A percentile compares a stretch with the other conserved stretches of the same genome.
These are phyloP conservation scores for Physocladia obscura DNA, from an alignment of 192 early-diverging fungal genomes.

Conservation along the genomic window DNA sequence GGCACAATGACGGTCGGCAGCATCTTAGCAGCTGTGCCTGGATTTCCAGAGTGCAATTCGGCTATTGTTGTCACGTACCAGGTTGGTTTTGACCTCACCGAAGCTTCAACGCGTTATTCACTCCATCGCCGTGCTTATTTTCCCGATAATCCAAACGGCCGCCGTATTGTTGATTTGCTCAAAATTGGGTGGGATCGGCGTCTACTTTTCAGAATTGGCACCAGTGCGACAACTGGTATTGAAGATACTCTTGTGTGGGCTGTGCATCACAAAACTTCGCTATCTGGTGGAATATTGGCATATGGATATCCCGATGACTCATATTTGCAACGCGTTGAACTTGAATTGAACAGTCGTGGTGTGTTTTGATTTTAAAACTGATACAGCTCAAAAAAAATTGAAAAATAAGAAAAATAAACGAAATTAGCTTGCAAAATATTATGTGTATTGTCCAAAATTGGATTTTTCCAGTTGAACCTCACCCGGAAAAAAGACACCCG, in stretches of 20 bases:
- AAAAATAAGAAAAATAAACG: too few species aligned
- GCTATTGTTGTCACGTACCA: background rate
- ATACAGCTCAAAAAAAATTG: too few species aligned
- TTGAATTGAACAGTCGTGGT: conserved; percentile 13
- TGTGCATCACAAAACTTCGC: conserved; percentile 9
- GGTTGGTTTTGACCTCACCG: background rate
- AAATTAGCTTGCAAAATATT: too few species aligned
- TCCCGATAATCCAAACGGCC: conserved; percentile 1
- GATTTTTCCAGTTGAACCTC: too few species aligned
- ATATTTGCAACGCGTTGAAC: conserved; percentile 10
- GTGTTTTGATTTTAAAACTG: conserved; percentile 6
- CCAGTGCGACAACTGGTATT: background rate
- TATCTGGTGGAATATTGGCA: background rate
- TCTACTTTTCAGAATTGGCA: conserved; percentile 1
- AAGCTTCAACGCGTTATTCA: background rate
- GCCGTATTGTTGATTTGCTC: background rate
- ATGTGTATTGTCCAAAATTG: too few species aligned
- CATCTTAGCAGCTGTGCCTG: background rate
- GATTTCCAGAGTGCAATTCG: background rate
- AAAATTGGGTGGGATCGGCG: conserved; percentile 7
- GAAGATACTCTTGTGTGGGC: conserved; percentile 6
- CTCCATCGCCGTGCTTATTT: conserved; percentile 2
- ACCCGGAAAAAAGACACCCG: too few species aligned
- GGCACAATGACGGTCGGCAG: conserved; percentile 1
- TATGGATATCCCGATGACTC: conserved; percentile 23